A percentile compares a stretch with the other conserved stretches of the same genome.
phyloP scores from a whole-genome alignment of 495 filamentous ascomycete species.

The Neurospora sp. region DNA sequence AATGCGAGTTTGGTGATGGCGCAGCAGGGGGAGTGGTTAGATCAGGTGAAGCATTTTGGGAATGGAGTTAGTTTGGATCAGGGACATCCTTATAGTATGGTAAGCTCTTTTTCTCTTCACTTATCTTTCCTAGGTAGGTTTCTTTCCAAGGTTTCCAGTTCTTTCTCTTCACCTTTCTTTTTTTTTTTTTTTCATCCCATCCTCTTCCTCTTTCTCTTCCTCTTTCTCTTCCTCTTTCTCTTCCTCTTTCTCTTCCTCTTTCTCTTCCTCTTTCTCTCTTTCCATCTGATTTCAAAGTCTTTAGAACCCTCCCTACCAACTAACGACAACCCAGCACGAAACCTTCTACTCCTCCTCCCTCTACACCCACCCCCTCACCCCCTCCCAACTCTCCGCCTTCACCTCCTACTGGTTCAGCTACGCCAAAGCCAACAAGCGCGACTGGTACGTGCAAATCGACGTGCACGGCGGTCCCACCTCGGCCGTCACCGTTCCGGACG shows the following conservation, averaged over 20 bases:
- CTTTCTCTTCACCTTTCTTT: neutral
- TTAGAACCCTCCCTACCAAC: neutral
- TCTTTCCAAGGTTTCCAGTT: neutral
- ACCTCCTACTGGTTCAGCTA: constrained; percentile 33
- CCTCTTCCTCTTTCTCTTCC: neutral
- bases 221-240: neutral
- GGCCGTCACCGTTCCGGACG: constrained; percentile 19
- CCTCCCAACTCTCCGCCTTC: constrained; percentile 24
- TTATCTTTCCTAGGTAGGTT: neutral
- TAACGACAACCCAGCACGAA: constrained; percentile 27
- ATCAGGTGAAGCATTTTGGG: constrained; percentile 32
- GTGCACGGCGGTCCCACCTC: constrained; percentile 35
- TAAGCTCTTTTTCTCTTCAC: neutral
- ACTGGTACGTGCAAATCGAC: constrained; percentile 39
- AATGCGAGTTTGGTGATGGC: constrained; percentile 22
- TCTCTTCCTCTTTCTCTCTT: constrained; percentile 12
- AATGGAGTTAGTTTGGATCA: constrained; percentile 30
- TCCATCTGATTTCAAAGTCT: constrained; percentile 14
- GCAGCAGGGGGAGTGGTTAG: constrained; percentile 28
- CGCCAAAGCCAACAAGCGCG: constrained; percentile 29
- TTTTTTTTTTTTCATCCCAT: neutral
- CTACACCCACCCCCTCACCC: constrained; percentile 26
- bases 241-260: neutral
- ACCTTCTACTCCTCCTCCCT: constrained; percentile 33
- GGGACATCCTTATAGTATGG: constrained; percentile 15